Conservation (phyloP, 2,329 filamentous ascomycete genomes). For the Moelleriella libera region DNA sequence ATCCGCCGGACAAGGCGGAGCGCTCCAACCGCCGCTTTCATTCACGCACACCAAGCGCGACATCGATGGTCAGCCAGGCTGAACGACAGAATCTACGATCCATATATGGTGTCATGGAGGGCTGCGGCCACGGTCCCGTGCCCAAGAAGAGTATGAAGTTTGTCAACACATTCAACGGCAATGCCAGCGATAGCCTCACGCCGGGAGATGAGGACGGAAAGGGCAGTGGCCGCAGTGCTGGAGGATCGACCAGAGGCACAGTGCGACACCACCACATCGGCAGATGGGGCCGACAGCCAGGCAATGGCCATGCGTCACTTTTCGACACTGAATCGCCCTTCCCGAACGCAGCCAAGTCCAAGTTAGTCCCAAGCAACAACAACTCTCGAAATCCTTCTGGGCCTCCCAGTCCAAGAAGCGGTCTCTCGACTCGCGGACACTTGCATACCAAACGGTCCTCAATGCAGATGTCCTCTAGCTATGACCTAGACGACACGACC, state of each 20-base stretch:
- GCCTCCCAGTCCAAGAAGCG: slow-evolving; percentile 54
- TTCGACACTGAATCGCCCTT: slow-evolving; percentile 72
- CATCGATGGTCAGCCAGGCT: slow-evolving; percentile 62
- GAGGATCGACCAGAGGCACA: slow-evolving; percentile 50
- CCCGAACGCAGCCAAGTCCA: slow-evolving; percentile 48
- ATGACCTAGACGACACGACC: slow-evolving; percentile 68
- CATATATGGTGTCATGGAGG: slow-evolving; percentile 55
- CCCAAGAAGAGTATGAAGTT: slow-evolving; percentile 94
- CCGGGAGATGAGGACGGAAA: slow-evolving; percentile 54
- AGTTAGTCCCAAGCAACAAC: slow-evolving; percentile 28
- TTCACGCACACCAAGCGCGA: slow-evolving; percentile 86
- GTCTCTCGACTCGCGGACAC: slow-evolving; percentile 20
- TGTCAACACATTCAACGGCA: slow-evolving; percentile 61
- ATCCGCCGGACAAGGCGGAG: slow-evolving; percentile 58
- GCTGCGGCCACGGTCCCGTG: slow-evolving; percentile 24
- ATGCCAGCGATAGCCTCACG: slow-evolving; percentile 32
- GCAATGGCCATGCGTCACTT: slow-evolving; percentile 54
- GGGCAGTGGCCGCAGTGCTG: slow-evolving; percentile 44
- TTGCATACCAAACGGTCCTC: slow-evolving; percentile 34
- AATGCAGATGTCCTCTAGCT: slow-evolving; percentile 46
- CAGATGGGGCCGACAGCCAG: slow-evolving; percentile 57
- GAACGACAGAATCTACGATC: slow-evolving; percentile 46
- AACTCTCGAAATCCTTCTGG: slow-evolving; percentile 47
- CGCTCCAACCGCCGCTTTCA: slow-evolving; percentile 61
- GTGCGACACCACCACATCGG: slow-evolving; percentile 59